A percentile compares a stretch with the other conserved stretches of the same genome.
These are phyloP conservation scores for Metschnikowia lachancei DNA, from an alignment of 805 yeast species.

Conservation along the genomic window DNA sequence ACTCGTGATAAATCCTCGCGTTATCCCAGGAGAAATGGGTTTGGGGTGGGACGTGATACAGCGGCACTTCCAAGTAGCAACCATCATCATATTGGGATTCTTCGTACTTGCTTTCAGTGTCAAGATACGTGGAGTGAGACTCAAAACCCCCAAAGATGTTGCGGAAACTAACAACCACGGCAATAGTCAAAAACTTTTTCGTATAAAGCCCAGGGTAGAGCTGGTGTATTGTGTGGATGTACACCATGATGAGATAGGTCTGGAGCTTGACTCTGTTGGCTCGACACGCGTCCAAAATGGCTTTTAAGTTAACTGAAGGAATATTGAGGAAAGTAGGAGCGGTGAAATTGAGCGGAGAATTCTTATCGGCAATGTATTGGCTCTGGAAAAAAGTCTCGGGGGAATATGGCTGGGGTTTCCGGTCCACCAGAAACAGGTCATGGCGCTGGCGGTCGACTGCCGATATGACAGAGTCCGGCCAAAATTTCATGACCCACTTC, in stretches of 20 bases:
- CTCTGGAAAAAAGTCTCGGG: conserved; percentile 4
- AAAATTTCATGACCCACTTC: background rate
- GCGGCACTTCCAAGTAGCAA: too few relatives aligned
- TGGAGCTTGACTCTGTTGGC: conserved; percentile 4
- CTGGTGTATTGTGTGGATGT: conserved; percentile 3
- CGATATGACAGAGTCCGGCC: conserved; percentile 1
- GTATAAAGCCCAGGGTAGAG: conserved; percentile 6
- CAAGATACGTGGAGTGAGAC: conserved; percentile 3
- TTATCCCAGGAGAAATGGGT: too few relatives aligned
- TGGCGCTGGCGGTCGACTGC: conserved; percentile 5
- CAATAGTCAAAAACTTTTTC: conserved; percentile 3
- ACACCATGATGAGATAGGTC: conserved; percentile 1
- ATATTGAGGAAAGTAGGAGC: conserved; percentile 1
- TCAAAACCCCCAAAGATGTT: conserved; percentile 3
- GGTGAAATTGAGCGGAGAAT: conserved; percentile 6
- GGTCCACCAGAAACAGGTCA: conserved; percentile 4
- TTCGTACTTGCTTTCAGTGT: background rate
- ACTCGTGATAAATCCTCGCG: too few relatives aligned
- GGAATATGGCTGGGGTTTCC: conserved; percentile 1
- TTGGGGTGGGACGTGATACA: too few relatives aligned
- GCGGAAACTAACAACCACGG: conserved; percentile 6
- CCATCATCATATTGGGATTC: too few relatives aligned
- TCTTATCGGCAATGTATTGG: background rate
- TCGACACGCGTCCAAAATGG: conserved; percentile 1
- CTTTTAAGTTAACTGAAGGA: background rate